Evolutionary conservation across 257 asterid genomes (phyloP), one percentile per base, ranked within the genome.

Genomic region (Nicotiana attenuata): DNA sequence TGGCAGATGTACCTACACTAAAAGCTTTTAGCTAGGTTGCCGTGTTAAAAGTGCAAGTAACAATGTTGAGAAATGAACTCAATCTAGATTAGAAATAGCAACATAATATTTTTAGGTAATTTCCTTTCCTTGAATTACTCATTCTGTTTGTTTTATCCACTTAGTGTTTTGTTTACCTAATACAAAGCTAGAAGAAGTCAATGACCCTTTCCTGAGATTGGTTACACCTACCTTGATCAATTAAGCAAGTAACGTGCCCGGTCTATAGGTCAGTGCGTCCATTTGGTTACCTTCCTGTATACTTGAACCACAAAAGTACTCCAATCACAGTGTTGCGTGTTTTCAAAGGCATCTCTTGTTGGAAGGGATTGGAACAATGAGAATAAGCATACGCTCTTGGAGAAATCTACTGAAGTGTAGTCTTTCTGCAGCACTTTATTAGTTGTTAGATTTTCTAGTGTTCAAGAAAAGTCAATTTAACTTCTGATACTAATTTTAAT

Each of bases 351-450:
- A 65, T 35, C 24, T 15, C 73, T 0, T 65, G 47, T 14, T 2
- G 47, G 73, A 45, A 13, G 20, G 20, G 45, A 26, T 65, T 13
- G 57, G 71, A 15, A 15, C 71, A 3, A 65, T 15, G 45, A 28
- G 45, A 33, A 28, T 28, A 28, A 28, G 29, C 29, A 26, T 16
- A 3, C 15, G 3, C 45, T 28, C 20, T 15, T 1, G 45, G 71
- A 65, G 71, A 7, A 28, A 26, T 65, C 20, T 56, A 56, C 76
- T 66, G 76, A 31, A 33, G 16, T 66, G 16, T 26, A 19, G 52
- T 31, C 76, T 31, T 66, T 66, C 26, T 66, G 76, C 76, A 66
- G n/a, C n/a, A n/a, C n/a, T n/a, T n/a, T n/a, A n/a, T n/a, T n/a
- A n/a, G n/a, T n/a, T n/a, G n/a, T n/a, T n/a, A n/a, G n/a, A n/a